phyloP scores from a whole-genome alignment of 2,329 filamentous ascomycete species.

The Phyllosticta citribraziliensis region DNA sequence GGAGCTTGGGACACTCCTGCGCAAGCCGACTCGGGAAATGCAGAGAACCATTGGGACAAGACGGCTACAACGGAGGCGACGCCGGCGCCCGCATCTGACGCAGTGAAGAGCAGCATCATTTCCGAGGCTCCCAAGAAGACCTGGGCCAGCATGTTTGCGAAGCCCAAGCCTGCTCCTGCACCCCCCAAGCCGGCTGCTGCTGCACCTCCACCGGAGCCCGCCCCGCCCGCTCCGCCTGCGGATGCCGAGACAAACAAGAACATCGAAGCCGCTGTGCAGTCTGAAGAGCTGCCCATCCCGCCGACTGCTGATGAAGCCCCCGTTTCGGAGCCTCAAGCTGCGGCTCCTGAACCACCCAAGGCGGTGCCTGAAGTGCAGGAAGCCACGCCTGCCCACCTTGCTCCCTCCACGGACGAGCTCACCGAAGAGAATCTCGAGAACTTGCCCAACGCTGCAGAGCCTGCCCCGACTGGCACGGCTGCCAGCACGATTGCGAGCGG shows the following conservation, averaged over 20 bases:
- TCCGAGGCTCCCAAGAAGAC: conserved; percentile 38
- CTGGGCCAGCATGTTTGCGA: conserved; percentile 45
- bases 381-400: conserved; percentile 31
- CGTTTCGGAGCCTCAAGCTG: conserved; percentile 13
- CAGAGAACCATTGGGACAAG: conserved; percentile 37
- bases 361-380: conserved; percentile 34
- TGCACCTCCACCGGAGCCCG: conserved; percentile 26
- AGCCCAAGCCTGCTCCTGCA: conserved; percentile 39
- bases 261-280: conserved; percentile 23
- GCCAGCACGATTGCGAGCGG: conserved; percentile 79
- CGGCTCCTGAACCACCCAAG: conserved; percentile 18
- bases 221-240: conserved; percentile 23
- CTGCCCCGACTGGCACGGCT: conserved; percentile 68
- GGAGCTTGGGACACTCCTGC: conserved; percentile 17
- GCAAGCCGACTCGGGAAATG: conserved; percentile 18
- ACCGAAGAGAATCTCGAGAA: conserved; percentile 90
- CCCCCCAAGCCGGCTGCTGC: conserved; percentile 27
- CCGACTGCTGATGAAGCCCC: conserved; percentile 29
- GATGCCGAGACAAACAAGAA: conserved; percentile 30
- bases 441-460: conserved; percentile 70
- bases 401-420: conserved; percentile 69
- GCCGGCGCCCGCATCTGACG: conserved; percentile 22
- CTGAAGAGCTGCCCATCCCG: conserved; percentile 32
- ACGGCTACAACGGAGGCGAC: conserved; percentile 18
- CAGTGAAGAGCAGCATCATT: conserved; percentile 23